Evolutionary conservation across 1,284 basidiomycete species (phyloP), one percentile per base, ranked within the genome.

Genomic region (Trametes versicolor): DNA sequence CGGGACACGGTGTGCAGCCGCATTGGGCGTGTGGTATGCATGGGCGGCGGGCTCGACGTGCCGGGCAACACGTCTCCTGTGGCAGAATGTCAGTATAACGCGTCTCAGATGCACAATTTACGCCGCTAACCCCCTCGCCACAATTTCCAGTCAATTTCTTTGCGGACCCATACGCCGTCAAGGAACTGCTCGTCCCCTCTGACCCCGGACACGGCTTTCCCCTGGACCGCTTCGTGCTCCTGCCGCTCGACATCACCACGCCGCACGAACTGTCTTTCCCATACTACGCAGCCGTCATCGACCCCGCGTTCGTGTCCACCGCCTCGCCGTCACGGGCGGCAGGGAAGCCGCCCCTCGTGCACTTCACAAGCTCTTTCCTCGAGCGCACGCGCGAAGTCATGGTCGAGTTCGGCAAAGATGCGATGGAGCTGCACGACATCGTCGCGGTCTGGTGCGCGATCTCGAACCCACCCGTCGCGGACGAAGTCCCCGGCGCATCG

Each of bases 1-100:
- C 83, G 86, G 1, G 76, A 81, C 36, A 80, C 86, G 1, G 77
- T 90, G 19, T 81, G 82, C 13, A 81, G 90, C 2, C 87, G 86
- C 37, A 84, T 93, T 43, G 92, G 91, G 19, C 85, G 89, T 15
- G 83, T 99, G 29, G 81, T 97, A 21, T 91, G 90, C 75, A 99
- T 99, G 96, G 97, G 97, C n/a, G 97, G 96, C n/a, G 91, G 94
- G 1, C 79, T 99, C 34, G 96, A 98, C 70, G 93, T 94, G 21
- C 95, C 96, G 0, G 97, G 97, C 2, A 99, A 99, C 74, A 94
- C 92, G 0, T 89, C 84, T 17, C 87, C 95, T 4, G 84, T 88
- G 0, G 91, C 95, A 62, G 96, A 97, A 77, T 94, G 92, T 91
- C 73, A 69, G 81, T 4, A 17, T 4, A 43, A 7, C 32, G 3